phyloP scores from a whole-genome alignment of 177 flowering plant genomes.

The Telopea speciosissima region DNA sequence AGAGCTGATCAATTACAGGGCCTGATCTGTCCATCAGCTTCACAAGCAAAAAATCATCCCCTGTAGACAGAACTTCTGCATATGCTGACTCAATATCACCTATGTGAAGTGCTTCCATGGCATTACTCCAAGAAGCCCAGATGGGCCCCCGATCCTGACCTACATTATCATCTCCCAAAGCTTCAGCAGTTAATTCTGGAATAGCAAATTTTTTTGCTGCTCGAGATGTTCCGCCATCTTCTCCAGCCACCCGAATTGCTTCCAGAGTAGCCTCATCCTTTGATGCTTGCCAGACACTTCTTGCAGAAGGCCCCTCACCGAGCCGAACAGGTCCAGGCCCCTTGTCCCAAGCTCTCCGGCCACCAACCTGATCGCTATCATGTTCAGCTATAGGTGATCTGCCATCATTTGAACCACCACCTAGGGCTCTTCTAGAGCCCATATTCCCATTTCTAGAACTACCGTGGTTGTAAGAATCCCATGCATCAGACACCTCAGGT shows the following conservation, averaged over 20 bases:
- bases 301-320: slow-evolving; percentile 98
- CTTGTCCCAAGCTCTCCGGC: slow-evolving; percentile 80
- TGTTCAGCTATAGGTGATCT: slow-evolving; percentile 59
- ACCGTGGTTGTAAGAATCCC: slow-evolving; percentile 63
- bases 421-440: slow-evolving; percentile 49
- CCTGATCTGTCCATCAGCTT: slow-evolving; percentile 93
- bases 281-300: slow-evolving; percentile 99
- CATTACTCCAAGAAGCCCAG: slow-evolving; percentile 86
- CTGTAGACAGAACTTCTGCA: slow-evolving; percentile 75
- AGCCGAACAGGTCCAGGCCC: slow-evolving; percentile 63
- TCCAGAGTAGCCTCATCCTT: slow-evolving; percentile 98
- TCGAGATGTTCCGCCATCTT: slow-evolving; percentile 60
- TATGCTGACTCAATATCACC: slow-evolving; percentile 88
- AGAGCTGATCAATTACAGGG: slow-evolving; percentile 79
- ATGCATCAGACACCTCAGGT: slow-evolving; percentile 50
- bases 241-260: slow-evolving; percentile 97
- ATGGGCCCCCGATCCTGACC: slow-evolving; percentile 60
- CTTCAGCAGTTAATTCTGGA: slow-evolving; percentile 70
- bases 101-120: slow-evolving; percentile 80
- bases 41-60: slow-evolving; percentile 79
- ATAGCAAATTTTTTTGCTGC: slow-evolving; percentile 47
- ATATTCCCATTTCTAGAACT: slow-evolving; percentile 53
- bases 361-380: slow-evolving; percentile 48
- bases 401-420: slow-evolving; percentile 37
- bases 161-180: slow-evolving; percentile 53